Conservation (phyloP, 371 early-diverging fungal genomes). For the Rhizopus sp. region DNA sequence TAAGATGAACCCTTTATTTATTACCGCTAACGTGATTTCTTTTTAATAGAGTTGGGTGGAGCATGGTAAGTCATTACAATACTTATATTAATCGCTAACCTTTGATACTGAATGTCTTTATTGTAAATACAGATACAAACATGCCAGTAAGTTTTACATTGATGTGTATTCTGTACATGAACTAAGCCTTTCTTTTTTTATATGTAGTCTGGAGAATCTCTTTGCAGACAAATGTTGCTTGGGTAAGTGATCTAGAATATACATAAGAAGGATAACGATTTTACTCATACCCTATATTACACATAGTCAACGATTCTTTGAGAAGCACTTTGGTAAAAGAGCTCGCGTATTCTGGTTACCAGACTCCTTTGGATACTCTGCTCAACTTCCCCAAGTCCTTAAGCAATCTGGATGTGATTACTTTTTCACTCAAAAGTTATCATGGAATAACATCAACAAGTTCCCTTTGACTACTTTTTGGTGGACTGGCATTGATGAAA, state of each 20-base stretch:
- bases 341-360: slow-evolving; percentile 94
- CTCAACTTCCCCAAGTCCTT: slow-evolving; percentile 88
- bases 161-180: not conserved
- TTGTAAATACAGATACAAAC: slow-evolving; percentile 84
- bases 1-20: not conserved
- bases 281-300: not conserved
- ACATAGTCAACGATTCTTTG: slow-evolving; percentile 78
- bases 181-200: not conserved
- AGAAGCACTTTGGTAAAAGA: slow-evolving; percentile 81
- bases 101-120: too few relatives aligned
- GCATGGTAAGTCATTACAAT: slow-evolving; percentile 33
- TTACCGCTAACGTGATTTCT: not conserved
- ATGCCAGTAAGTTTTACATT: slow-evolving; percentile 61
- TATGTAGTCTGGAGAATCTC: slow-evolving; percentile 81
- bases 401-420: slow-evolving; percentile 81
- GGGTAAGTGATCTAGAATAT: slow-evolving; percentile 38
- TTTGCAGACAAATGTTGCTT: slow-evolving; percentile 90
- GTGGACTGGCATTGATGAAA: slow-evolving; percentile 80
- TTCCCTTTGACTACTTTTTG: slow-evolving; percentile 95
- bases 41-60: slow-evolving; percentile 54
- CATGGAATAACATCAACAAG: slow-evolving; percentile 98
- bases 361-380: slow-evolving; percentile 83
- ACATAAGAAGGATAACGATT: not conserved
- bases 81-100: too few relatives aligned
- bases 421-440: slow-evolving; percentile 97